Conservation (phyloP, 306 rosid species). For the Rubus idaeus region DNA sequence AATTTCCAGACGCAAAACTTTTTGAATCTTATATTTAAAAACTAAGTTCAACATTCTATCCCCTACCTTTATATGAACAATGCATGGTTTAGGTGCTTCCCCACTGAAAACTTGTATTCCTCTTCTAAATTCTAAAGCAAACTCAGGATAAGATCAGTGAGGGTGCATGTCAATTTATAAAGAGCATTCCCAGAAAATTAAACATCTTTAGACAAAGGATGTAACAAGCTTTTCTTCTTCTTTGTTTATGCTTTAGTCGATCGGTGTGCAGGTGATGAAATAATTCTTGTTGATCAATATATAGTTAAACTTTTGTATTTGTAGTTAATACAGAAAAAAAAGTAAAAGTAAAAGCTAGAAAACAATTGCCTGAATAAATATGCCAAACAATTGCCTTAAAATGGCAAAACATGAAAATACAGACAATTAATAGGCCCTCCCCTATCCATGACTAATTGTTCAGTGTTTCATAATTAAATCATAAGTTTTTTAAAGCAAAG, state of each 20-base stretch:
- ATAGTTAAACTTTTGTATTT: background rate
- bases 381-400: background rate
- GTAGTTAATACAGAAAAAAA: background rate
- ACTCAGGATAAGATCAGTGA: slow-evolving; percentile 40
- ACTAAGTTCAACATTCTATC: slow-evolving; percentile 15
- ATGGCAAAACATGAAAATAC: background rate
- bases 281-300: background rate
- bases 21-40: slow-evolving; percentile 17
- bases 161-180: slow-evolving; percentile 11
- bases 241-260: background rate
- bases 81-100: slow-evolving; percentile 42
- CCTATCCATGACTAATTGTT: background rate
- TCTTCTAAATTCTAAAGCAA: slow-evolving; percentile 34
- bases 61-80: slow-evolving; percentile 15
- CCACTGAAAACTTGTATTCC: slow-evolving; percentile 49
- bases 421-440: background rate
- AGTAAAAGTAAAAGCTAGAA: background rate
- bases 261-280: background rate
- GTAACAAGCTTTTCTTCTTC: background rate
- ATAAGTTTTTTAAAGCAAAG: too few species aligned
- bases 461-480: too few species aligned
- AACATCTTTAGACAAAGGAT: background rate
- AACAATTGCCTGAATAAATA: background rate
- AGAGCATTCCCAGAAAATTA: slow-evolving; percentile 27
- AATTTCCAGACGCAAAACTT: slow-evolving; percentile 43